Percentiles rank a stretch among this genome's conserved stretches.
These are phyloP conservation scores for Excoecaria cochinchinensis DNA, from an alignment of 345 rosid species.

Conservation along the genomic window DNA sequence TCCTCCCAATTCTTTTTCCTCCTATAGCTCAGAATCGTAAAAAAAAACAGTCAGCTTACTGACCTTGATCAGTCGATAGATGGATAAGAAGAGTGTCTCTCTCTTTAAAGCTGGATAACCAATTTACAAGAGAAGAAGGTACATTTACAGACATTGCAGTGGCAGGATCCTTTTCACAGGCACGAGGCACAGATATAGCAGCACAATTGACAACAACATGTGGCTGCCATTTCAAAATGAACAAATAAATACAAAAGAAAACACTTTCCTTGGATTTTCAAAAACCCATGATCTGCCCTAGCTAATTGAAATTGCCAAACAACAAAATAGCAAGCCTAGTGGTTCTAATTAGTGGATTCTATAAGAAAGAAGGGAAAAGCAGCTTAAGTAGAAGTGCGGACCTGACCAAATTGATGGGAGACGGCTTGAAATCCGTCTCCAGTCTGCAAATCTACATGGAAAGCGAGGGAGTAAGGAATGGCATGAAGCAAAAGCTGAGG, in stretches of 20 bases:
- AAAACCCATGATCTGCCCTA: not conserved
- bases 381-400: not conserved
- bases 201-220: conserved; percentile 85
- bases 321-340: not conserved
- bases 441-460: conserved; percentile 61
- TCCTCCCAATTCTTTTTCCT: not conserved
- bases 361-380: not conserved
- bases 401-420: conserved; percentile 63
- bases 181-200: conserved; percentile 82
- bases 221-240: conserved; percentile 46
- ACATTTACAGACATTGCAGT: conserved; percentile 70
- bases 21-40: not conserved
- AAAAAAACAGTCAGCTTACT: not conserved
- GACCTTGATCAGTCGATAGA: conserved; percentile 93
- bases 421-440: conserved; percentile 57
- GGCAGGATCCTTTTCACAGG: conserved; percentile 71
- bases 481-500: conserved; percentile 51
- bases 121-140: conserved; percentile 65
- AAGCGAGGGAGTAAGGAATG: conserved; percentile 48
- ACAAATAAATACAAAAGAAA: not conserved
- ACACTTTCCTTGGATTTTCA: not conserved
- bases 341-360: not conserved
- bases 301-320: not conserved
- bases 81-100: conserved; percentile 59
- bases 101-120: conserved; percentile 51